Base-by-base conservation (phyloP, 2,329 filamentous ascomycete genomes). In the Sclerotinia glacialis region DNA sequence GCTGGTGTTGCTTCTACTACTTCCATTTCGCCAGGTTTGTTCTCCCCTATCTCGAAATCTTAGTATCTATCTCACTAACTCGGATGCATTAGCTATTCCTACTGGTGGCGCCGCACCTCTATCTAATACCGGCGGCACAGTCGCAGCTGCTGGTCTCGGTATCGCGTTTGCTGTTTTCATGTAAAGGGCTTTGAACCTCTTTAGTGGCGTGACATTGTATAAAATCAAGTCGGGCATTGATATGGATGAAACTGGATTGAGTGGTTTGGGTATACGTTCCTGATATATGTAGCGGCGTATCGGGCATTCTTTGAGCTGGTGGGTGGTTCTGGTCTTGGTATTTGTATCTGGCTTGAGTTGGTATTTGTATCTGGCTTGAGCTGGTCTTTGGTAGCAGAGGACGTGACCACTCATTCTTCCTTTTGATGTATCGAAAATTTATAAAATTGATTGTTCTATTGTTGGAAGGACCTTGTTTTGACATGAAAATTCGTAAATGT, bases 91-190 rank as follows among this genome's bases (percentile, higher is more conserved):
- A 37, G 66, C 66, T 26, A 67, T 65, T n/a, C 64, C 63, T 28
- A 67, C 69, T 31, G 71, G 69, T 56, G 71, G 68, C 26, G 72
- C 71, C 2, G 52, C 66, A 37, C 64, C 63, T 9, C 60, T 73
- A 28, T 68, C 73, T 34, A 71, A 73, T 49, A 67, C 55, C 31
- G 73, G 74, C 47, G 74, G 74, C 40, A 58, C 74, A 31, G 71
- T 74, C 46, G 73, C 74, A 8, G 50, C 74, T 44, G 72, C 72
- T 37, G 72, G 74, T 37, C 68, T 76, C 11, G 70, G 74, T 69
- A 67, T 74, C 61, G 69, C 67, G 14, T 74, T 75, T 67, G 74
- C 73, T 28, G 68, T 76, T 31, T 76, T 75, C 68, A 75, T 75
- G 72, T 75, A 73, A 70, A 69, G 40, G 11, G 21, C 18, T 9